phyloP scores from a whole-genome alignment of 305 asterid species.

The Fraxinus nigra region DNA sequence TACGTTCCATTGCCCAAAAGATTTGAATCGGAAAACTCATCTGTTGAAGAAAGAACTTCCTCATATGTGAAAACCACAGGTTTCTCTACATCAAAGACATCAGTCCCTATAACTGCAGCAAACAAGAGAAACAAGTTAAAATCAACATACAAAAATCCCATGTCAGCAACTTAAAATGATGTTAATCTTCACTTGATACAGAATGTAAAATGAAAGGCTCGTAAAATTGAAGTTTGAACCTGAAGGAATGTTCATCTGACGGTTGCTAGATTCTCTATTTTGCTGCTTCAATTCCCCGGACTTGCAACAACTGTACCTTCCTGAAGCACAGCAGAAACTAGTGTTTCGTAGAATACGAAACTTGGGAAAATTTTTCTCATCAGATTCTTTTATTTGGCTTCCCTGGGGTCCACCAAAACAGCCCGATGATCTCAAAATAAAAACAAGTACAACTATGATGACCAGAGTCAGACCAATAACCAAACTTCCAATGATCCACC shows the following conservation, averaged over 20 bases:
- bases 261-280: constrained; percentile 67
- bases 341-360: constrained; percentile 75
- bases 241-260: constrained; percentile 75
- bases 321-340: constrained; percentile 81
- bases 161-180: neutral
- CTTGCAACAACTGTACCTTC: constrained; percentile 56
- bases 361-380: constrained; percentile 55
- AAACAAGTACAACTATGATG: constrained; percentile 42
- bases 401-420: constrained; percentile 42
- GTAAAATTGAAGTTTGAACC: constrained; percentile 39
- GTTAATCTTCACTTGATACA: neutral
- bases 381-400: constrained; percentile 49
- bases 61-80: constrained; percentile 71
- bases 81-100: constrained; percentile 87
- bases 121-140: constrained; percentile 12
- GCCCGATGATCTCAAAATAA: constrained; percentile 55
- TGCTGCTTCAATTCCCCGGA: constrained; percentile 51
- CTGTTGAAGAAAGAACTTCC: constrained; percentile 70
- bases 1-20: constrained; percentile 94
- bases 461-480: constrained; percentile 69
- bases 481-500: constrained; percentile 89
- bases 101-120: constrained; percentile 72
- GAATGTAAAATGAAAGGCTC: neutral
- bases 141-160: neutral
- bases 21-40: constrained; percentile 83